These are phyloP conservation scores for Pythium insidiosum DNA, from an alignment of 352 stramenopile genomes.

Conservation along the genomic window DNA sequence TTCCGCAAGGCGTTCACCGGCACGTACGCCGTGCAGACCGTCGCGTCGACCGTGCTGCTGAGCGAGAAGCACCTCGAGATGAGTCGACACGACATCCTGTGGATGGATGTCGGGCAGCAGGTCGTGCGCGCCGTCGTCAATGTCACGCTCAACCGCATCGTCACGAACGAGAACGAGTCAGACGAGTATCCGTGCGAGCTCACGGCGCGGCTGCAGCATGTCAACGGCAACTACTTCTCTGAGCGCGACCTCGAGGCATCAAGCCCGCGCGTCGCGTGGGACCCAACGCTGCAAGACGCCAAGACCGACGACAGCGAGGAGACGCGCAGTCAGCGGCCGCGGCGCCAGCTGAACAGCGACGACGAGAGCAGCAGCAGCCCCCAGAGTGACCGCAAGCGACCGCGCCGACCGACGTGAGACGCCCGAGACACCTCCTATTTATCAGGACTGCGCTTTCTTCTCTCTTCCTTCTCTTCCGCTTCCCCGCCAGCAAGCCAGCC, in stretches of 20 bases:
- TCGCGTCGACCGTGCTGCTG: slow-evolving; percentile 37
- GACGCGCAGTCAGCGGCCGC: too few relatives aligned
- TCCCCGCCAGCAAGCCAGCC: too few relatives aligned
- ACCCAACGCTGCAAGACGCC: too few relatives aligned
- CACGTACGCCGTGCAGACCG: slow-evolving; percentile 35
- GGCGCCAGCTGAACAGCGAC: too few relatives aligned
- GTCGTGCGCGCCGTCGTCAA: slow-evolving; percentile 32
- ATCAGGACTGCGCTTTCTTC: too few relatives aligned
- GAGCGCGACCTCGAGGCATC: slow-evolving; percentile 20
- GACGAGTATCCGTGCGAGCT: slow-evolving; percentile 43
- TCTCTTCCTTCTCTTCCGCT: too few relatives aligned
- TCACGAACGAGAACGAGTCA: slow-evolving; percentile 28
- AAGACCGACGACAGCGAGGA: too few relatives aligned
- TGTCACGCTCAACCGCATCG: slow-evolving; percentile 35
- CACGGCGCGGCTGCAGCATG: slow-evolving; percentile 24
- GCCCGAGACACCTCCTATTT: too few relatives aligned
- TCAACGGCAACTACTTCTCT: slow-evolving; percentile 16
- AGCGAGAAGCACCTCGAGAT: slow-evolving; percentile 12
- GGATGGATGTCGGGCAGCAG: slow-evolving; percentile 21
- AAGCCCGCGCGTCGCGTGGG: too few relatives aligned
- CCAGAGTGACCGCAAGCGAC: too few relatives aligned
- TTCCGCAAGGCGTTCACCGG: slow-evolving; percentile 52
- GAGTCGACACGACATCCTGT: slow-evolving; percentile 15
- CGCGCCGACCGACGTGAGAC: too few relatives aligned
- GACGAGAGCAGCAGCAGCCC: too few relatives aligned